Conservation (phyloP, 164 flowering plant species). For the Chloranthus sessilifolius region DNA sequence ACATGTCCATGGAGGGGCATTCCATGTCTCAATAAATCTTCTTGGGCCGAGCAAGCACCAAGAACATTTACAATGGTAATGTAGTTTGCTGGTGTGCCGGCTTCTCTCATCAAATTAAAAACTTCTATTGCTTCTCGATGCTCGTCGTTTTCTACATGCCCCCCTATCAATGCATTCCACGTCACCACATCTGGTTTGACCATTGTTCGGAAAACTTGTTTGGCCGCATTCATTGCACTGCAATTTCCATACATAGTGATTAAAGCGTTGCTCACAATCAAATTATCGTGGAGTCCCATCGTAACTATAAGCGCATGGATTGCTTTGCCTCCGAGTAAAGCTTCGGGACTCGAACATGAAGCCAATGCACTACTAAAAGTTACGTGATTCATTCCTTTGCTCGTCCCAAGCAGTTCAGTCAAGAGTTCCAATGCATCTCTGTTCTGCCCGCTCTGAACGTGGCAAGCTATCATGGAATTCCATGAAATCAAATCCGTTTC, state of each 20-base stretch:
- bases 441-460: slow-evolving; percentile 40
- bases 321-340: slow-evolving; percentile 36
- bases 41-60: slow-evolving; percentile 39
- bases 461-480: slow-evolving; percentile 66
- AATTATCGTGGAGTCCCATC: slow-evolving; percentile 46
- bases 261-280: slow-evolving; percentile 68
- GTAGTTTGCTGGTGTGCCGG: slow-evolving; percentile 35
- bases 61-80: slow-evolving; percentile 62
- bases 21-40: slow-evolving; percentile 39
- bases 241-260: slow-evolving; percentile 69
- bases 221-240: slow-evolving; percentile 47
- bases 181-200: slow-evolving; percentile 45
- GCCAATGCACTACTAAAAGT: slow-evolving; percentile 64
- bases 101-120: slow-evolving; percentile 52
- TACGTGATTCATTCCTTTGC: slow-evolving; percentile 33
- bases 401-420: slow-evolving; percentile 24
- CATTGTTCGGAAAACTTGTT: slow-evolving; percentile 37
- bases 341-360: slow-evolving; percentile 54
- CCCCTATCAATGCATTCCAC: slow-evolving; percentile 81
- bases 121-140: slow-evolving; percentile 34
- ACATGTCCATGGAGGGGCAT: slow-evolving; percentile 61
- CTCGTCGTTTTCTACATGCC: slow-evolving; percentile 57
- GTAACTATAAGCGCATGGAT: slow-evolving; percentile 48
- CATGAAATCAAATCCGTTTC: slow-evolving; percentile 70
- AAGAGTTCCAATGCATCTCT: slow-evolving; percentile 40